Percentiles rank a stretch among this genome's conserved stretches.
Evolutionary conservation across 2,329 filamentous ascomycete genomes (phyloP).

Genomic region (Macrophomina pseudophaseolina): DNA sequence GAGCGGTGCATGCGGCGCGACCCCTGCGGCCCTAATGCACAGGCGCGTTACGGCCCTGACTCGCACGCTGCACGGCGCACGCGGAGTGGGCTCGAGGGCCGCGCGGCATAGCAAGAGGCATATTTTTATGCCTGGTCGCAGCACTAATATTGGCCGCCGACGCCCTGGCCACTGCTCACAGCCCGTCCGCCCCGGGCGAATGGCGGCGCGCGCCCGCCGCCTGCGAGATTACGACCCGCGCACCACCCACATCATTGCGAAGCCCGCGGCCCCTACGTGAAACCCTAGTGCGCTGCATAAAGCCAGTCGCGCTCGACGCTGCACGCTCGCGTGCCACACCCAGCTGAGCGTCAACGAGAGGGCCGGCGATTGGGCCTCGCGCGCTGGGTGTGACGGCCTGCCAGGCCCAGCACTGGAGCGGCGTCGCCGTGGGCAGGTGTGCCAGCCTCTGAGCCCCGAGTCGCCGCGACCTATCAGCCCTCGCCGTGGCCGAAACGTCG

Average conservation of each 20-base stretch:
- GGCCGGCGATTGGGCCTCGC: slow-evolving; percentile 25
- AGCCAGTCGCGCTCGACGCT: slow-evolving; percentile 18
- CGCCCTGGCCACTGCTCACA: slow-evolving; percentile 20
- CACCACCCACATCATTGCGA: slow-evolving; percentile 23
- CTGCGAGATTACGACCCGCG: slow-evolving; percentile 29
- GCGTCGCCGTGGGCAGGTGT: slow-evolving; percentile 13
- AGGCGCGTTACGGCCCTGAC: slow-evolving; percentile 26
- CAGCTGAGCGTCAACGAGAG: slow-evolving; percentile 7
- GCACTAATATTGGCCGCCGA: slow-evolving; percentile 37
- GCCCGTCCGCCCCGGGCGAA: slow-evolving; percentile 24
- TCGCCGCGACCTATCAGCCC: slow-evolving; percentile 24
- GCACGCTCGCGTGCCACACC: slow-evolving; percentile 20
- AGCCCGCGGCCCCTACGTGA: slow-evolving; percentile 27
- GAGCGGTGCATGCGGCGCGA: slow-evolving; percentile 37
- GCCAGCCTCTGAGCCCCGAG: slow-evolving; percentile 18
- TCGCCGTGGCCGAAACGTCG: background rate
- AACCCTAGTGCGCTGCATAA: slow-evolving; percentile 30
- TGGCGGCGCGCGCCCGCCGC: slow-evolving; percentile 19
- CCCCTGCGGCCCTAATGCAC: slow-evolving; percentile 35
- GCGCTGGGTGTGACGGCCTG: slow-evolving; percentile 9
- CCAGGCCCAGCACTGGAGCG: background rate
- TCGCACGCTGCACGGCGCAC: slow-evolving; percentile 26
- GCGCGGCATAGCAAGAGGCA: slow-evolving; percentile 37
- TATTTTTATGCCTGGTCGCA: slow-evolving; percentile 40
- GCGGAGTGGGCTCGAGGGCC: slow-evolving; percentile 34